Percentiles rank a stretch among this genome's conserved stretches.
Evolutionary conservation across 208 protist species (phyloP).

Genomic region (Vickermania spadyakhi): DNA sequence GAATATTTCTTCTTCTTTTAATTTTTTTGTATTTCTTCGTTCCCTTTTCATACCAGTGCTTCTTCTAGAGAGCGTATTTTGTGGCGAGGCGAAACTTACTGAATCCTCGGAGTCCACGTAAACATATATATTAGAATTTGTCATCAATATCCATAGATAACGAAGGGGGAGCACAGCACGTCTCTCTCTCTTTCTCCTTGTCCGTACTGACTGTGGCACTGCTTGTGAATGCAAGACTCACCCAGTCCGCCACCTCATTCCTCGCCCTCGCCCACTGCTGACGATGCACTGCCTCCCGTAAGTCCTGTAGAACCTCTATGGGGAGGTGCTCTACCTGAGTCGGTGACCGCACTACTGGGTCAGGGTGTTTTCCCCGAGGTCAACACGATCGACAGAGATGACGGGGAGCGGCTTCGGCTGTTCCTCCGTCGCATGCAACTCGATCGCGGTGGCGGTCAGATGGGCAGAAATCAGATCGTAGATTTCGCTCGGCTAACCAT

Average conservation of each 20-base stretch:
- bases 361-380: background rate
- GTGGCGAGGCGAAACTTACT: no score
- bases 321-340: background rate
- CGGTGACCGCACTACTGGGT: background rate
- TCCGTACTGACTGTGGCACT: no score
- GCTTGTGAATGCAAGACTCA: no score
- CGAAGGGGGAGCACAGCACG: no score
- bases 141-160: no score
- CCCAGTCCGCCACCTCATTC: background rate
- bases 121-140: no score
- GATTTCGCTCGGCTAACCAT: background rate
- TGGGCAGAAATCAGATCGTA: background rate
- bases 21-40: no score
- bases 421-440: background rate
- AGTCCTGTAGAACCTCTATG: background rate
- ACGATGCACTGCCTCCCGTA: background rate
- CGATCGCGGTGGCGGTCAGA: background rate
- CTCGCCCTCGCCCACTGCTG: background rate
- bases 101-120: no score
- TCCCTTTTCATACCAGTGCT: no score
- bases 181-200: no score
- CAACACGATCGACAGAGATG: background rate
- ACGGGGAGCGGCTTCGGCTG: background rate
- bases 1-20: no score
- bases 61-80: no score